Base-by-base conservation (phyloP, 1,139 yeast genomes). In the Ogataea hybrid region DNA sequence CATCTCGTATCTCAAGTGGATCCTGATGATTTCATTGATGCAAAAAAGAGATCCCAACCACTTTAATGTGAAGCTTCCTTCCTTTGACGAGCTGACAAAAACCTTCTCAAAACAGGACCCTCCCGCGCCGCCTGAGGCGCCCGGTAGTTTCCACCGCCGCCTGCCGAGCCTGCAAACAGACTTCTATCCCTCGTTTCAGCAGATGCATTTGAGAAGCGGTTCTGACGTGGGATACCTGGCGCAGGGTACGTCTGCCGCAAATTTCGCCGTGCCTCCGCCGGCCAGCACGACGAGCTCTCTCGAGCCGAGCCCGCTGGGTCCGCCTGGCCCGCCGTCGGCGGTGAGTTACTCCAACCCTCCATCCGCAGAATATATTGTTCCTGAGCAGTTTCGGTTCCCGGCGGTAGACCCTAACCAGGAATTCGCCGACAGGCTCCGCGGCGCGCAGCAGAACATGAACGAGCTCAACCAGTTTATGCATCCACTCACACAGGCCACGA, bases 21-120 rank as follows among this genome's bases (percentile, higher is more conserved):
- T 23, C 8, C 31, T 25, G 12, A 44, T 44, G 47, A 28, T 44
- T 25, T 35, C 47, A 17, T 35, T 44, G 39, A 44, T 35, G 43
- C 42, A 44, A 32, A 32, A 34, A 12, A 34, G 35, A 32, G 42
- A 41, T 22, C 41, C 32, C 16, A 33, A 33, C 15, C 25, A 35
- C 22, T 32, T 21, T 32, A 39, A 35, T 21, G 38, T 45, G 21
- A 47, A 38, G 39, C 45, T 49, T 10, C 52, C 52, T 6, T 49
- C 52, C 20, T 49, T 49, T 25, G 44, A 35, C 25, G 51, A 49
- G 37, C 46, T 49, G 29, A 49, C 52, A 9, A 47, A 34, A 42
- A 34, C 44, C 6, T 49, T 49, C 29, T 45, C 48, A 9, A 37
- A 22, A 23, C 37, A 31, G 31, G 17, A 14, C 25, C 8, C 17